Base-by-base conservation (phyloP, 169 alveolate genomes). In the Miamiensis avidus region DNA sequence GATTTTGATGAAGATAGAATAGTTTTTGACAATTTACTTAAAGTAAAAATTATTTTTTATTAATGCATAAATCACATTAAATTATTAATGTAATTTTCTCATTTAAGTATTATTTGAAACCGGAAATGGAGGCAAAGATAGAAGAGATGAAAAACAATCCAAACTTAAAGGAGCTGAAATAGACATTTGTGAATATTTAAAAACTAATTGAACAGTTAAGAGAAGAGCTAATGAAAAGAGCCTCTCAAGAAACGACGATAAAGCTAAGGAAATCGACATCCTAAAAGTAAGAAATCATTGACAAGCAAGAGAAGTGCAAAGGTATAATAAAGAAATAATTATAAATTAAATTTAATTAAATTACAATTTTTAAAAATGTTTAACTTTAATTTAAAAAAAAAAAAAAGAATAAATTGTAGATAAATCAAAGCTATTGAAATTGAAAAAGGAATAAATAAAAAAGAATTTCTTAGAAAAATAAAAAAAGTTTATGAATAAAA, bases 61-160 rank as follows among this genome's bases (percentile, higher is more conserved):
- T 4, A 11, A 11, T 49, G 69, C 4, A 49, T 11, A 11, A 4
- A 49, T 49, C 20, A 11, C 4, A 49, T 11, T 49, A 49, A 49
- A 11, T 49, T 49, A 49, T 49, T 49, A 11, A 49, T 49, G 69
- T 11, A 49, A 49, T 20, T 49, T 49, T 49, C 4, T 11, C 20
- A 49, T 11, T 49, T 49, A 11, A 49, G 32, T 65, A 79, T 29
- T 79, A 34, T 79, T 49, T 79, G 29, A 79, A 79, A 30, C 84
- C 84, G 25, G 84, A 79, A 49, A 33, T 79, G 27, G 84, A 79
- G 30, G 65, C 29, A 26, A 79, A 79, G 26, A n/a, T 79, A 28
- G n/a, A 29, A 64, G 84, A 79, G 29, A 79, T 79, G 84, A 79
- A 49, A 64, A 79, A 79, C 29, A 79, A 79, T 28, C 29, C 31